Evolutionary conservation across 2,329 filamentous ascomycete species (phyloP), one percentile per base, ranked within the genome.

Genomic region (Fusarium acutatum): DNA sequence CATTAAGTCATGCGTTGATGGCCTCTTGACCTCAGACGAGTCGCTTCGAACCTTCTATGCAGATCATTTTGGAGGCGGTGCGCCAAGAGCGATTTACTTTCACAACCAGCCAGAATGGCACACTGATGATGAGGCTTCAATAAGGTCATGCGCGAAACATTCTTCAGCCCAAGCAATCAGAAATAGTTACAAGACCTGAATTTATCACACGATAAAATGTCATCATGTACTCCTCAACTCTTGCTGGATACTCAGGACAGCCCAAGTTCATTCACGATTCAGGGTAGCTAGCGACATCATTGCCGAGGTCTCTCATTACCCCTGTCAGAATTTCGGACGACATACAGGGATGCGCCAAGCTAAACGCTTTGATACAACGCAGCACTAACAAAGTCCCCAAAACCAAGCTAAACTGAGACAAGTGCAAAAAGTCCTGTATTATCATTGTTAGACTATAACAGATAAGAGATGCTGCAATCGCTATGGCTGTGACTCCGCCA

Each of bases 401-500:
- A 20, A 28, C 24, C 12, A 35, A 12, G 22, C 50, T 41, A 57
- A 28, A 35, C 4, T n/a, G 4, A 37, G 38, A 20, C 15, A 24
- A 24, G 56, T 20, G 32, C 41, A 35, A 35, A 24, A 50, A 50
- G 41, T 9, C 24, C 54, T 34, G 7, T 20, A 11, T 20, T n/a
- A 34, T 56, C n/a, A 34, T 34, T 26, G 26, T 18, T 17, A 26
- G 28, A n/a, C 46, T 60, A 54, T 54, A 56, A 11, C 12, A 35
- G 34, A 40, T 46, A n/a, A 34, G n/a, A n/a, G 8, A 24, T 22
- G 22, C 17, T n/a, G 34, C 26, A 18, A 49, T 50, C 30, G 6
- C 38, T 46, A 62, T 26, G 46, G 26, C 14, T 64, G 62, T 22
- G 62, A 52, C 58, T 64, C 62, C 24, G 62, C 62, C 26, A 64